Conservation (phyloP, 352 stramenopile species). For the Pythium biforme region DNA sequence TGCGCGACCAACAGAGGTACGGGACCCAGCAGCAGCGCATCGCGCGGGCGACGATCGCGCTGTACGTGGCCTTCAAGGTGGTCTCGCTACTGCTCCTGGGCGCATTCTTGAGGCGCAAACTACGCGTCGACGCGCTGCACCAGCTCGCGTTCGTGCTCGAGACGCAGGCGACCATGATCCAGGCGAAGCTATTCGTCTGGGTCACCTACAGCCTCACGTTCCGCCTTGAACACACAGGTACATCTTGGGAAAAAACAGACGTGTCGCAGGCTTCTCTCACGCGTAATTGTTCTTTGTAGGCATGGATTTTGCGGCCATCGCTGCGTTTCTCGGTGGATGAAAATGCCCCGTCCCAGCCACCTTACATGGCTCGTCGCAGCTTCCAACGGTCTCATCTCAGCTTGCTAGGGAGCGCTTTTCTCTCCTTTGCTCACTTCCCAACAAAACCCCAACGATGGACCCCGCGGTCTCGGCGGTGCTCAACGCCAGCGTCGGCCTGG, state of each 20-base stretch:
- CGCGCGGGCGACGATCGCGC: slow-evolving; percentile 1
- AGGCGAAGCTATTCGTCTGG: slow-evolving; percentile 42
- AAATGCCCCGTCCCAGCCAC: neutral
- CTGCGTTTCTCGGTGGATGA: neutral
- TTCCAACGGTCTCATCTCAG: neutral
- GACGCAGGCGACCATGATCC: slow-evolving; percentile 31
- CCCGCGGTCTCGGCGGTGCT: neutral
- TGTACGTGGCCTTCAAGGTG: slow-evolving; percentile 20
- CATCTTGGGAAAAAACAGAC: neutral
- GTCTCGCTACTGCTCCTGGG: slow-evolving; percentile 13
- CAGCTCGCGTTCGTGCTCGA: slow-evolving; percentile 58
- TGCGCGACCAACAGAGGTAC: neutral
- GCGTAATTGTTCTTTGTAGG: neutral
- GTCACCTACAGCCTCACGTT: slow-evolving; percentile 26
- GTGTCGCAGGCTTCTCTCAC: neutral
- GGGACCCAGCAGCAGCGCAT: neutral
- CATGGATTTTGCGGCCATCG: neutral
- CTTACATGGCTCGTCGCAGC: neutral
- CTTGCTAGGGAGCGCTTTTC: too few relatives aligned
- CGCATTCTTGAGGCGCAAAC: neutral
- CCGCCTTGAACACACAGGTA: slow-evolving; percentile 18
- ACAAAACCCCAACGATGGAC: neutral
- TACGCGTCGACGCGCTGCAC: slow-evolving; percentile 30
- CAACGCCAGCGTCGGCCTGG: slow-evolving; percentile 23
- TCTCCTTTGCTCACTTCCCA: too few relatives aligned